These are phyloP conservation scores for Naumovozyma dairenensis DNA, from an alignment of 805 yeast genomes.

Conservation along the genomic window DNA sequence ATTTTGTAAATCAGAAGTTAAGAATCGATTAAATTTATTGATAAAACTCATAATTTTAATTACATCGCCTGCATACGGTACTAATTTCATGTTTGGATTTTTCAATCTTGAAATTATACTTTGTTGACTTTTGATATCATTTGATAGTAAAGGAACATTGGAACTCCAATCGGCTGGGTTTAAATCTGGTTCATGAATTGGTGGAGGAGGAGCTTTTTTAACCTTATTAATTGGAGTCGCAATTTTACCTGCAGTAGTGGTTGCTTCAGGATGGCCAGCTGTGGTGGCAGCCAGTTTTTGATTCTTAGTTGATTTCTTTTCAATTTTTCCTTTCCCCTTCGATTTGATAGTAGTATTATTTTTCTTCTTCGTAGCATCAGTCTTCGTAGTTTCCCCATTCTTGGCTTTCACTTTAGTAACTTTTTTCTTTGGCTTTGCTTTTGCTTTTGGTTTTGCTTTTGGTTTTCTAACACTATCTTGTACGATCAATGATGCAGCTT, in stretches of 20 bases:
- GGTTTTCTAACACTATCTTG: constrained; percentile 5
- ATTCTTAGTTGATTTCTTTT: background rate
- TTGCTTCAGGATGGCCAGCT: too few relatives aligned
- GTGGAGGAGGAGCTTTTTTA: constrained; percentile 4
- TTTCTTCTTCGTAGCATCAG: background rate
- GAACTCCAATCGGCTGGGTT: constrained; percentile 21
- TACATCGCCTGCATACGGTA: constrained; percentile 17
- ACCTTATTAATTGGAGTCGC: background rate
- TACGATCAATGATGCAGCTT: too few relatives aligned
- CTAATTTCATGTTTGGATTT: constrained; percentile 14
- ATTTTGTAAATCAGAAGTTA: constrained; percentile 15
- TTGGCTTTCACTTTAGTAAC: background rate
- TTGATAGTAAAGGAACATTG: constrained; percentile 15
- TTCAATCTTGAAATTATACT: constrained; percentile 15
- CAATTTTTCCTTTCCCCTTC: too few relatives aligned
- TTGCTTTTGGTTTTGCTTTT: constrained; percentile 7
- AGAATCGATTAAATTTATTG: constrained; percentile 13
- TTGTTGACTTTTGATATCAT: constrained; percentile 14
- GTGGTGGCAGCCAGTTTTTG: background rate
- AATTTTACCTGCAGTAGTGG: too few relatives aligned
- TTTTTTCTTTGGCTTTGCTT: constrained; percentile 4
- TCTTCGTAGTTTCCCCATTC: background rate
- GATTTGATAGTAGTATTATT: too few relatives aligned
- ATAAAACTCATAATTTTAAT: constrained; percentile 16
- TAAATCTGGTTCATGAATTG: constrained; percentile 16